Base-by-base conservation (phyloP, 768 basidiomycete species). In the Panaeolus cyanescens region DNA sequence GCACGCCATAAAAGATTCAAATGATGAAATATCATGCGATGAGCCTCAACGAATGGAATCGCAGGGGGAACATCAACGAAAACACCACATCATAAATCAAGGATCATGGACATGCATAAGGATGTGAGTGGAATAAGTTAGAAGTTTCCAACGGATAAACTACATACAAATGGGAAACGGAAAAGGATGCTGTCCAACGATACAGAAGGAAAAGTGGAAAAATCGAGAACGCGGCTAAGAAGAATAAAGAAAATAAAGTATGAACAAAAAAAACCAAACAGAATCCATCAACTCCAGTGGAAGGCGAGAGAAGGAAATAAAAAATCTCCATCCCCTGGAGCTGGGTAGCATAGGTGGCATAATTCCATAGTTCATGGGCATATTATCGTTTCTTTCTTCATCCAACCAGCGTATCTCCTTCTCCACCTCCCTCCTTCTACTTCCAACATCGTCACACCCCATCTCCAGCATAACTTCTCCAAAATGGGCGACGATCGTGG, bases 301-400 rank as follows among this genome's bases (percentile, higher is more conserved):
- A 50, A 25, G 45, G 17, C 25, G 10, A 28, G 45, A 50, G 10
- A 30, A 13, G 30, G 13, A 28, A 50, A 28, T 28, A 13, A 4
- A 28, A 28, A 28, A 12, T 28, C 22, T 50, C 45, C 25, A 15
- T 28, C 45, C 12, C 8, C 45, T 12, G 34, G 50, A 34, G 39
- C 40, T 61, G 59, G 25, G 33, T 56, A 61, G 59, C 59, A 61
- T 61, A 61, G 56, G 40, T 28, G 59, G 59, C 59, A 61, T 61
- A 61, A 28, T 15, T 50, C 45, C 45, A 50, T 50, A 50, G 6
- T n/a, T 50, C 4, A 50, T 50, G 45, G 45, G 45, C 45, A 50
- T 50, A 50, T 50, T 15, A 50, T 50, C 45, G 45, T 50, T 50
- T 50, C 15, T 15, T 50, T 50, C 45, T 7, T 28, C 45, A 13